Base-by-base conservation (phyloP, 352 stramenopile genomes). In the Globisporangium iwayamae region DNA sequence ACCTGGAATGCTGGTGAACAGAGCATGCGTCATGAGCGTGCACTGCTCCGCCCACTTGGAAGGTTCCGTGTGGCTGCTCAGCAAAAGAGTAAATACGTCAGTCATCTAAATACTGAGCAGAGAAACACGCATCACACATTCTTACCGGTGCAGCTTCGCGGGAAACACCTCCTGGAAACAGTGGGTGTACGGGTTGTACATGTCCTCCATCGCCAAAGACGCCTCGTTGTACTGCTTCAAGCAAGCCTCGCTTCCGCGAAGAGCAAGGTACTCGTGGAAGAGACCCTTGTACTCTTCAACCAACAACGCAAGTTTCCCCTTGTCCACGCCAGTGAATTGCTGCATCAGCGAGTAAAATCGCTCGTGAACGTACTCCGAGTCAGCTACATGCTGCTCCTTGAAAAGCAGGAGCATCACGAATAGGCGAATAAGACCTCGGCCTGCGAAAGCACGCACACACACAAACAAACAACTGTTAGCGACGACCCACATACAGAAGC, bases 1-100 rank as follows among this genome's bases (percentile, higher is more conserved):
- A 90, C 86, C 75, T 71, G 87, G 84, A 56, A 96, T 94, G 43
- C 71, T 82, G 56, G 76, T 84, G 62, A 96, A 96, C 1, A 96
- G 59, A 7, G 84, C 80, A 66, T 96, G 87, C 0, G 84, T 90
- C 28, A 94, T 51, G 18, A 96, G 64, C 4, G 87, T 96, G 66
- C 84, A 93, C 13, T 94, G 85, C 53, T 86, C 67, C 0, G 83
- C 81, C 76, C 79, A 96, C 20, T 79, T 71, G 10, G 78, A 74
- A 47, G 87, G 69, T 34, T 89, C 73, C 9, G 87, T 69, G 59
- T 81, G 76, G 1, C 83, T 92, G 58, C 25, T 41, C 18, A 14
- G n/a, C 18, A 39, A 41, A 16, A 63, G 2, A 34, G 59, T 14
- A 18, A 48, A 10, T 22, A 3, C 4, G 51, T 62, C 34, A 65